A percentile compares a stretch with the other conserved stretches of the same genome.
phyloP scores from a whole-genome alignment of 164 flowering plant species.

The Saururus chinensis region DNA sequence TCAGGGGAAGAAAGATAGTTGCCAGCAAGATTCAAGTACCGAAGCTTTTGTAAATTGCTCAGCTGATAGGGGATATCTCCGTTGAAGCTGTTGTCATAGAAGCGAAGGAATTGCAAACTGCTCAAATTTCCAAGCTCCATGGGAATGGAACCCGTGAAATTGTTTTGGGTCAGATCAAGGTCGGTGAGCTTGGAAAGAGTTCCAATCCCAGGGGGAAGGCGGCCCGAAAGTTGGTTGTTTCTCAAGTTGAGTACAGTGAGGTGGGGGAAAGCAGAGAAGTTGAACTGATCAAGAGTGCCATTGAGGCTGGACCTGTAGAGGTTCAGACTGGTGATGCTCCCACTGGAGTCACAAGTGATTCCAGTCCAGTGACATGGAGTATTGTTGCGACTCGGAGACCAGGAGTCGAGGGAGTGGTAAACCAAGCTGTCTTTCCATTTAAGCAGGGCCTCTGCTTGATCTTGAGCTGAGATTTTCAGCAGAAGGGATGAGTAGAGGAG shows the following conservation, averaged over 20 bases:
- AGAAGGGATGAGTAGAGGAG: neutral
- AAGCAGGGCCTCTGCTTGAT: conserved; percentile 14
- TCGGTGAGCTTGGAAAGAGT: conserved; percentile 8
- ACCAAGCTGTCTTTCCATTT: conserved; percentile 20
- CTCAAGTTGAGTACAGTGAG: conserved; percentile 3
- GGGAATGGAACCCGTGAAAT: conserved; percentile 14
- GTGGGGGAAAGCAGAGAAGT: conserved; percentile 8
- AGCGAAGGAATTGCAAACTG: conserved; percentile 9
- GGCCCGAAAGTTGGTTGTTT: conserved; percentile 1
- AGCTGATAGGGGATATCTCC: conserved; percentile 20
- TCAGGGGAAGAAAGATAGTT: conserved; percentile 18
- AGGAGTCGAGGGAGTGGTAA: conserved; percentile 12
- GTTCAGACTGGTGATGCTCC: conserved; percentile 4
- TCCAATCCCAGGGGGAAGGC: conserved; percentile 2
- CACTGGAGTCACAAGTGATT: conserved; percentile 1
- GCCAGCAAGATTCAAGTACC: conserved; percentile 11
- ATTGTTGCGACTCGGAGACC: neutral
- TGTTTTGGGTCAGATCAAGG: conserved; percentile 12
- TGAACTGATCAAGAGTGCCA: conserved; percentile 5
- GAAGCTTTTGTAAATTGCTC: conserved; percentile 14
- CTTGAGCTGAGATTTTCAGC: conserved; percentile 8
- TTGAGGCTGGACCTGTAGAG: conserved; percentile 3
- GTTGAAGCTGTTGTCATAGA: conserved; percentile 9
- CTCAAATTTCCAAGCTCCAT: conserved; percentile 15
- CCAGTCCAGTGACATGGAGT: conserved; percentile 12